Evolutionary conservation across 352 stramenopile genomes (phyloP).

Genomic region (Pythium monospermum): DNA sequence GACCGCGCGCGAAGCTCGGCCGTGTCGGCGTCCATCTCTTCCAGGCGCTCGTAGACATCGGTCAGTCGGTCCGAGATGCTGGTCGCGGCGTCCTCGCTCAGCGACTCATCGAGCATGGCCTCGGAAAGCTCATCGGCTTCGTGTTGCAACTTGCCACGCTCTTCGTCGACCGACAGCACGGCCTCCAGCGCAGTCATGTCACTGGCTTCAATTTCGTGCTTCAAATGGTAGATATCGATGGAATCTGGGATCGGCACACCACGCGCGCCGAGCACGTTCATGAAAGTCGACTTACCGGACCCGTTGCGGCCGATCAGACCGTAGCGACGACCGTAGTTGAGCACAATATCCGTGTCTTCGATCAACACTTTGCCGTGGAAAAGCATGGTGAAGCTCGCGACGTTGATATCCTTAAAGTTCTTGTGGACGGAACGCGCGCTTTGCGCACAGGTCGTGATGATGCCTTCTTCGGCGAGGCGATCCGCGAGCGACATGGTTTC

Average conservation of each 20-base stretch:
- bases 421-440: conserved; percentile 89
- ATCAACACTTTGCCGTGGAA: conserved; percentile 96
- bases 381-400: conserved; percentile 95
- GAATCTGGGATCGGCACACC: conserved; percentile 92
- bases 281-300: conserved; percentile 95
- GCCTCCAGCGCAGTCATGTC: conserved; percentile 94
- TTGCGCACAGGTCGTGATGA: conserved; percentile 95
- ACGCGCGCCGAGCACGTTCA: conserved; percentile 94
- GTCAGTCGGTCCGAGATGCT: conserved; percentile 90
- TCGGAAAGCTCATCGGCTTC: conserved; percentile 92
- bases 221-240: conserved; percentile 97
- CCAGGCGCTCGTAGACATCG: conserved; percentile 93
- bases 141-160: conserved; percentile 89
- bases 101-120: conserved; percentile 82
- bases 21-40: conserved; percentile 93
- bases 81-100: conserved; percentile 84
- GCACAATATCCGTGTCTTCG: conserved; percentile 93
- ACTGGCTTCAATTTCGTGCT: conserved; percentile 94
- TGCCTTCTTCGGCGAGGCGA: conserved; percentile 89
- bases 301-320: conserved; percentile 96
- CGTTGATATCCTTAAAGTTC: conserved; percentile 98
- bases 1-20: conserved; percentile 89
- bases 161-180: conserved; percentile 94
- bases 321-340: conserved; percentile 98
- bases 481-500: conserved; percentile 80